Base-by-base conservation (phyloP, 192 early-diverging fungal genomes). In the Umbelopsis sp. region DNA sequence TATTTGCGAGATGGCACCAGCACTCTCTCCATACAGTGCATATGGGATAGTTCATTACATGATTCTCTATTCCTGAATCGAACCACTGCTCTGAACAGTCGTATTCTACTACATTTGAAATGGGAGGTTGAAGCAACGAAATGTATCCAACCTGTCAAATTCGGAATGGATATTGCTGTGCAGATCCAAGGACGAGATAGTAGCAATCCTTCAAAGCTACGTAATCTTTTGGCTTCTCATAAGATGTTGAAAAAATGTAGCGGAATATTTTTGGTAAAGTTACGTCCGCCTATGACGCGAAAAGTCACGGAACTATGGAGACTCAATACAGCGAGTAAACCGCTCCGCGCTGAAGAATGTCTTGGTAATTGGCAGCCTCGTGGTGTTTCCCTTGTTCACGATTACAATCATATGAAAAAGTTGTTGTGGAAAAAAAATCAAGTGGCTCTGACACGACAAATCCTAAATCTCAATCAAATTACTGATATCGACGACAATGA, bases 41-140 rank as follows among this genome's bases (percentile, higher is more conserved):
- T 90, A 7, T 94, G 92, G 92, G 92, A 94, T 64, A 91, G 90
- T 20, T 91, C 91, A 0, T 81, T 92, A 8, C 88, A 91, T 46
- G 91, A 87, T 9, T 89, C 86, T 0, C 71, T 87, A 0, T 82
- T 90, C 53, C 74, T 94, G n/a, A 90, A 94, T 67, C 50, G 79
- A 21, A 81, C 88, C 4, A 93, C 92, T 0, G 71, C 73, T 44
- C 76, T 84, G 21, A 79, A 82, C 15, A 87, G 85, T 70, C 84
- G 89, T 9, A 85, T 93, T 18, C 58, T 86, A 22, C 75, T 93
- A 21, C 73, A 84, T 5, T 30, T 91, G 13, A 78, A 74, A 13
- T 86, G 91, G 80, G 65, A 71, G 0, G 76, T 91, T 7, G 87
- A 84, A 69, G 85, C 88, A 0, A 86, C 83, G 15, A 85, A 85